Evolutionary conservation across 345 rosid genomes (phyloP).

Genomic region (Nasturtium officinale): DNA sequence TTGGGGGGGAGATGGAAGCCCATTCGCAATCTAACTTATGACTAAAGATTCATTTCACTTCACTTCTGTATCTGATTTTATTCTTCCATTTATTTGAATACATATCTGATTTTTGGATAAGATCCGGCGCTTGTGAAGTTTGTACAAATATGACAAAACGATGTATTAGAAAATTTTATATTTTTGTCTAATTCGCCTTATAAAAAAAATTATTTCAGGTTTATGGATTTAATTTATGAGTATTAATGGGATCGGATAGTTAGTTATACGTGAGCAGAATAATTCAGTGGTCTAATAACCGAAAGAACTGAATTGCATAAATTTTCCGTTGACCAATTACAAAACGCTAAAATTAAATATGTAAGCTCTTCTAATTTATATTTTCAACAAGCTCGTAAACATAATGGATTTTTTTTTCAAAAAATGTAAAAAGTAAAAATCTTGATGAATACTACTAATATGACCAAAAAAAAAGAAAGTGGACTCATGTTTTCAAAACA

Average conservation of each 20-base stretch:
- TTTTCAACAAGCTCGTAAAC: neutral
- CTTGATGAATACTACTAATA: neutral
- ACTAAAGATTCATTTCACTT: constrained; percentile 33
- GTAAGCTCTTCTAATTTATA: neutral
- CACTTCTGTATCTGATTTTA: constrained; percentile 12
- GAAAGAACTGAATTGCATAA: neutral
- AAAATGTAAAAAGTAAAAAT: too few relatives aligned
- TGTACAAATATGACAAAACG: constrained; percentile 25
- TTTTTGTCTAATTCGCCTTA: neutral
- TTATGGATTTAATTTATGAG: neutral
- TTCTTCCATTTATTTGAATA: constrained; percentile 26
- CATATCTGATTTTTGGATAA: constrained; percentile 30
- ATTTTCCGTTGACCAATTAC: neutral
- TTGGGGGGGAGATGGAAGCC: constrained; percentile 37
- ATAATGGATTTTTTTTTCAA: too few relatives aligned
- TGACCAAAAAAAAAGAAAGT: neutral
- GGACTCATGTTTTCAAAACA: neutral
- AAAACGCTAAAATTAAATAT: too few relatives aligned
- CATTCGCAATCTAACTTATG: constrained; percentile 39
- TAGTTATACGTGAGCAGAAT: neutral
- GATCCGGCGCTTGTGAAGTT: constrained; percentile 34
- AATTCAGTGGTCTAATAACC: neutral
- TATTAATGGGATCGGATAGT: too few relatives aligned
- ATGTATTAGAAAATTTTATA: neutral
- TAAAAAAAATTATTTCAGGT: neutral